A percentile compares a stretch with the other conserved stretches of the same genome.
phyloP scores from a whole-genome alignment of 1,284 basidiomycete species.

The Fomitopsis pinicola region DNA sequence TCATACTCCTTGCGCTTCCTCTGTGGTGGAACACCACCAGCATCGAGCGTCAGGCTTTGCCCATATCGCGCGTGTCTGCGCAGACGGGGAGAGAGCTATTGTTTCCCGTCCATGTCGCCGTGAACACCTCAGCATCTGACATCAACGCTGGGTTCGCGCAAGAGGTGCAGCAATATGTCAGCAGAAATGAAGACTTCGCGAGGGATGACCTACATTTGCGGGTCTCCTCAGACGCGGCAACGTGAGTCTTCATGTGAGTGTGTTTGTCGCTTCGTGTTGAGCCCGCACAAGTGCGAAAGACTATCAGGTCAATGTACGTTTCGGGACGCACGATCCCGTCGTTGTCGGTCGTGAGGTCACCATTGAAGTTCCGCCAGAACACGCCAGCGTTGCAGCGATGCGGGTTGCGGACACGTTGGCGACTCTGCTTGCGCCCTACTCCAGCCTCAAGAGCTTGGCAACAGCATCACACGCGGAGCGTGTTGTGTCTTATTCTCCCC shows the following conservation, averaged over 20 bases:
- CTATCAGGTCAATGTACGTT: constrained; percentile 14
- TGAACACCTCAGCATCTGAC: constrained; percentile 30
- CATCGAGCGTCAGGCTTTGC: constrained; percentile 76
- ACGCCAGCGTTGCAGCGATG: background rate
- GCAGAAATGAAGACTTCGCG: constrained; percentile 2
- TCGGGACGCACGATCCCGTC: constrained; percentile 2
- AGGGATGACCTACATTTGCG: constrained; percentile 10
- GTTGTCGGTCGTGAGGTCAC: constrained; percentile 14
- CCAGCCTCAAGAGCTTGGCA: constrained; percentile 28
- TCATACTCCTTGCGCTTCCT: constrained; percentile 72
- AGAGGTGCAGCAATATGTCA: constrained; percentile 12
- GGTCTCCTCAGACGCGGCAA: background rate
- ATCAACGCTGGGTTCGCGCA: constrained; percentile 6
- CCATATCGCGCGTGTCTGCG: constrained; percentile 55
- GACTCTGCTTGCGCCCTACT: constrained; percentile 48
- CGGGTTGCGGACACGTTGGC: constrained; percentile 37
- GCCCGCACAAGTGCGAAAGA: background rate
- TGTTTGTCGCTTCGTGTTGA: background rate
- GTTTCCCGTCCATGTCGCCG: constrained; percentile 49
- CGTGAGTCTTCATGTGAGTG: constrained; percentile 4
- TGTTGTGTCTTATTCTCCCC: constrained; percentile 71
- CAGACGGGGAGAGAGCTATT: constrained; percentile 41
- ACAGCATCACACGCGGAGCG: constrained; percentile 35
- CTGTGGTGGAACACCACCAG: constrained; percentile 89
- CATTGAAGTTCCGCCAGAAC: constrained; percentile 7